These are phyloP conservation scores for Sonneratia alba DNA, from an alignment of 345 rosid genomes.

Conservation along the genomic window DNA sequence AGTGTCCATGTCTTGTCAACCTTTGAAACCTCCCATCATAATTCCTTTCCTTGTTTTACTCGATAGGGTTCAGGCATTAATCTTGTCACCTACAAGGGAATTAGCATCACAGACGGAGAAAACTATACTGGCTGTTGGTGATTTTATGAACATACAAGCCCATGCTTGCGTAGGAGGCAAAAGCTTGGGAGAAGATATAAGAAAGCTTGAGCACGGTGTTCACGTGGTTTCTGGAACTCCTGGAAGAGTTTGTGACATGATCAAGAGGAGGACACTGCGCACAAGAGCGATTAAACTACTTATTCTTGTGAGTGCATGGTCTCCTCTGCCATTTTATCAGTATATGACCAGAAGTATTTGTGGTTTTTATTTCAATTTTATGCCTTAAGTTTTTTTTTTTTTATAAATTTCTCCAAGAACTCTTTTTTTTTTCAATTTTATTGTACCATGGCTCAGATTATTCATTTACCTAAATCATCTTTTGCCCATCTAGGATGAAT, in stretches of 20 bases:
- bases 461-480: not conserved
- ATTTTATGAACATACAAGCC: conserved; percentile 61
- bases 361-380: not conserved
- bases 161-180: conserved; percentile 91
- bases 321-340: not conserved
- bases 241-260: conserved; percentile 97
- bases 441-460: not conserved
- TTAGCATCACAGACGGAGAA: conserved; percentile 86
- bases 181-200: conserved; percentile 94
- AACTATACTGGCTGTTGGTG: conserved; percentile 69
- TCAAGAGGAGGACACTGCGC: conserved; percentile 86
- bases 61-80: conserved; percentile 85
- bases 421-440: not conserved
- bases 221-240: conserved; percentile 95
- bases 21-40: not conserved
- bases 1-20: no score
- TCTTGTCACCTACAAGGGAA: conserved; percentile 92
- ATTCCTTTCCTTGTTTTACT: not conserved
- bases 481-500: conserved; percentile 47
- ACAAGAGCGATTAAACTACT: conserved; percentile 57
- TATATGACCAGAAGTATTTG: not conserved
- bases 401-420: not conserved
- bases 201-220: conserved; percentile 58
- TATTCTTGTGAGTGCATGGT: conserved; percentile 22
- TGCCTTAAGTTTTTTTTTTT: not conserved